Evolutionary conservation across 148 eudicot genomes (phyloP).

Genomic region (Fagopyrum tataricum): DNA sequence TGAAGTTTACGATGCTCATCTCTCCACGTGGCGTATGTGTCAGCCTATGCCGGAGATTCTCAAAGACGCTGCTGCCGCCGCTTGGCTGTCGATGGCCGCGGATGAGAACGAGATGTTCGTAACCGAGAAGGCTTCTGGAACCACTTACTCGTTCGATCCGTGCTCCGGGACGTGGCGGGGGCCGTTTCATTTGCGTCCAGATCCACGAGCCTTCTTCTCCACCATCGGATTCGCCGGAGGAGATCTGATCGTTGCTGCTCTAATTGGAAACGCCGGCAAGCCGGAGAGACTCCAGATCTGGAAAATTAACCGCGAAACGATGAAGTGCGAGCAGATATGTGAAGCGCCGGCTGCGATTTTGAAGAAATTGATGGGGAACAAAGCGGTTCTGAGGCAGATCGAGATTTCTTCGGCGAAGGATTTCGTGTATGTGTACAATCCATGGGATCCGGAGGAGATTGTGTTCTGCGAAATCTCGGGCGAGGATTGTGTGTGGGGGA

Average conservation of each 20-base stretch:
- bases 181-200: conserved; percentile 34
- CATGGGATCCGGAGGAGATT: conserved; percentile 29
- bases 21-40: conserved; percentile 42
- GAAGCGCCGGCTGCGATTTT: conserved; percentile 47
- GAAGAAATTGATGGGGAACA: conserved; percentile 30
- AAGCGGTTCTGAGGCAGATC: conserved; percentile 21
- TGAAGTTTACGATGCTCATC: conserved; percentile 41
- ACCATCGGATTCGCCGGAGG: conserved; percentile 25
- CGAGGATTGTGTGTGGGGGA: conserved; percentile 40
- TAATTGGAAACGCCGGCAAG: conserved; percentile 22
- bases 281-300: conserved; percentile 35
- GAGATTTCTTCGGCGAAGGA: conserved; percentile 23
- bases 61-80: conserved; percentile 37
- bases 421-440: conserved; percentile 29
- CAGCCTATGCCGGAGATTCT: conserved; percentile 40
- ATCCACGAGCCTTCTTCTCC: conserved; percentile 28
- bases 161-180: conserved; percentile 31
- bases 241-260: conserved; percentile 37
- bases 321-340: conserved; percentile 28
- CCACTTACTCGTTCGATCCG: conserved; percentile 36
- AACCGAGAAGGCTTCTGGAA: conserved; percentile 41
- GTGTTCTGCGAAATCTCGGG: conserved; percentile 29
- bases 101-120: conserved; percentile 27
- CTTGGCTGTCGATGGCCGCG: conserved; percentile 50
- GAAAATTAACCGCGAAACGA: conserved; percentile 22